Base-by-base conservation (phyloP, 73 alveolate species). In the Breviolum minutum region DNA sequence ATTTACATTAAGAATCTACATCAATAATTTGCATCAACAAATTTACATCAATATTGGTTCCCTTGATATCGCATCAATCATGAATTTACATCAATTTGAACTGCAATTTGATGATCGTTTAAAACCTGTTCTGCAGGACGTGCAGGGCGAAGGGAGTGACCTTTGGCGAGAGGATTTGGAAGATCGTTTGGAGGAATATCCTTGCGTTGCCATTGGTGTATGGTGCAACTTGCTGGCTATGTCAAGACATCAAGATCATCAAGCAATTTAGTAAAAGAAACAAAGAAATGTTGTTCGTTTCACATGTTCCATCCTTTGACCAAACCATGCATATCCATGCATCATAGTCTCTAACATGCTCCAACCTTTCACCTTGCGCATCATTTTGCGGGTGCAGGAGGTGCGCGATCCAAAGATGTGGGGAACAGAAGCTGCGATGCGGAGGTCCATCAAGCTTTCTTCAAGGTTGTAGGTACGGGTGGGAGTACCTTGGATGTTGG, bases 371-470 rank as follows among this genome's bases (percentile, higher is more conserved):
- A 3, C 54, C 0, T 40, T 3, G 54, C 54, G 5, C 54, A 11
- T 11, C 17, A 17, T 66, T 66, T 66, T n/a, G 10, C 32, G 29
- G 9, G 0, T 27, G 27, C 61, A 92, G 98, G 98, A 92, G 90
- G 62, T 80, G 26, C 98, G 98, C 40, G 98, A 92, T 60, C 98
- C 98, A 63, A 92, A 92, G 90, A 92, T 92, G 98, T 92, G 98
- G 98, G 98, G 98, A 62, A 74, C 91, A 22, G 98, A 92, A 76
- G n/a, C 98, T 19, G 98, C 82, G 69, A 92, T 92, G 98, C 91
- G 76, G 81, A 73, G 98, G 98, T 16, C 14, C 26, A 61, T 79
- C 13, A 40, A 40, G 3, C 54, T 3, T 40, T 40, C 54, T 40
- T 3, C 0, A 0, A 40, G 77, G 2, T 68, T 6, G 17, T 68